These are phyloP conservation scores for Mycena indigotica DNA, from an alignment of 768 basidiomycete genomes.

Conservation along the genomic window DNA sequence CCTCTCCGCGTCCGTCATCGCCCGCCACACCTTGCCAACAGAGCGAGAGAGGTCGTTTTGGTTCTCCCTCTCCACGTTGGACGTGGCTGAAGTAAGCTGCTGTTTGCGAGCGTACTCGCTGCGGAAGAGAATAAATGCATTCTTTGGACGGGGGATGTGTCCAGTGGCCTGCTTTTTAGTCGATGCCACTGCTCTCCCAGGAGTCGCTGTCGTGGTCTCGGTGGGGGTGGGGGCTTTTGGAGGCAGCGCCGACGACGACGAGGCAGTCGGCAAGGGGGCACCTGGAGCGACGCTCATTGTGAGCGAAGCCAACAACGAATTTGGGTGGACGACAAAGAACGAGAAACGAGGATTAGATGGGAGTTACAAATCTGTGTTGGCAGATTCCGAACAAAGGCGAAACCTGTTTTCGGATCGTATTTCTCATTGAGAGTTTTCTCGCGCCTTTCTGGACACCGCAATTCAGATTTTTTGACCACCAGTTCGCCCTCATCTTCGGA, in stretches of 20 bases:
- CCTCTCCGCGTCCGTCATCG: conserved; percentile 23
- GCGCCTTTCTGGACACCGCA: not conserved
- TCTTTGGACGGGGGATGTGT: conserved; percentile 44
- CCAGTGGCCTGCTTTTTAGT: conserved; percentile 3
- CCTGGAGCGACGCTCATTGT: not conserved
- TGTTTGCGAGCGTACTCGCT: conserved; percentile 27
- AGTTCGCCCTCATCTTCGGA: not conserved
- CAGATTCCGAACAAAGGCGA: conserved; percentile 2
- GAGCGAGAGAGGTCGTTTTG: conserved; percentile 44
- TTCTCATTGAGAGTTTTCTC: not conserved
- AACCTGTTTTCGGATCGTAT: not conserved
- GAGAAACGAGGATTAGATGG: not conserved
- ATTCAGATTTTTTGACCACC: not conserved
- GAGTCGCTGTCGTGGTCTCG: not conserved
- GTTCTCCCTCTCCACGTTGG: conserved; percentile 27
- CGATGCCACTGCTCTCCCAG: not conserved
- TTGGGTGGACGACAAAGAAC: not conserved
- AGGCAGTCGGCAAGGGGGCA: too few species aligned
- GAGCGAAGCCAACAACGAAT: not conserved
- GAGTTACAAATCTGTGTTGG: not conserved
- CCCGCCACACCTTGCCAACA: conserved; percentile 43
- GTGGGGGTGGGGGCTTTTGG: not conserved
- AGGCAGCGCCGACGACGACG: too few species aligned
- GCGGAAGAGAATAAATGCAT: conserved; percentile 49
- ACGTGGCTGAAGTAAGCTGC: conserved; percentile 29